phyloP scores from a whole-genome alignment of 768 basidiomycete species.

The Mycena floridula region DNA sequence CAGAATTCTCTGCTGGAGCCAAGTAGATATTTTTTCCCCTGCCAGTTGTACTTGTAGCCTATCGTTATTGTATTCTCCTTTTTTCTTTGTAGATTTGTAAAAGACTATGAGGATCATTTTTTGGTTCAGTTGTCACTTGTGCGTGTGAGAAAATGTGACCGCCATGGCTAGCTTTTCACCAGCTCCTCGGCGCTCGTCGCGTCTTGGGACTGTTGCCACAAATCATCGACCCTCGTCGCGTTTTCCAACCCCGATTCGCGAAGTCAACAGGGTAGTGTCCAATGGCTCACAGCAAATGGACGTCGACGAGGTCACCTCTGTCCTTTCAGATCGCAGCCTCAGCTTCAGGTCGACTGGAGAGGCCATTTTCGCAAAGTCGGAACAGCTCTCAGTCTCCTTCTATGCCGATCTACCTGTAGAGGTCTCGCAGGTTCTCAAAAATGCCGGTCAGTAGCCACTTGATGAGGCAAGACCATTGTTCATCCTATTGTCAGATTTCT shows the following conservation, averaged over 20 bases:
- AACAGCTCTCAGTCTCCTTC: constrained; percentile 60
- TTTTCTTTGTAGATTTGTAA: neutral
- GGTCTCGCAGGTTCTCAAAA: constrained; percentile 64
- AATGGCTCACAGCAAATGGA: constrained; percentile 59
- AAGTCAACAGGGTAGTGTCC: constrained; percentile 32
- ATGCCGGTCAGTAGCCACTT: constrained; percentile 45
- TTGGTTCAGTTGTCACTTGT: no score
- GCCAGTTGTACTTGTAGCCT: constrained; percentile 2
- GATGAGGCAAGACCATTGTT: no score
- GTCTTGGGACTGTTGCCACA: constrained; percentile 20
- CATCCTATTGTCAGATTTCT: constrained; percentile 64
- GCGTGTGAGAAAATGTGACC: no score
- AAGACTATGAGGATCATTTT: no score
- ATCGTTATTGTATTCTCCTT: neutral
- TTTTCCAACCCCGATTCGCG: constrained; percentile 32
- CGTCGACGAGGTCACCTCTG: constrained; percentile 46
- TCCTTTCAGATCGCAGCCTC: constrained; percentile 29
- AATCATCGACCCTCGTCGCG: constrained; percentile 19
- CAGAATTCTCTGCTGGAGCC: constrained; percentile 49
- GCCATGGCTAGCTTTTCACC: constrained; percentile 57
- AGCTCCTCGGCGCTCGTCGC: constrained; percentile 48
- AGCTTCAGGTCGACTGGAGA: constrained; percentile 30
- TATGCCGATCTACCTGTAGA: constrained; percentile 70
- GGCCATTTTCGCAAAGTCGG: constrained; percentile 62
- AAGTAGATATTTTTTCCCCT: no score